Evolutionary conservation across 257 asterid species (phyloP).

Genomic region (Lavandula angustifolia): DNA sequence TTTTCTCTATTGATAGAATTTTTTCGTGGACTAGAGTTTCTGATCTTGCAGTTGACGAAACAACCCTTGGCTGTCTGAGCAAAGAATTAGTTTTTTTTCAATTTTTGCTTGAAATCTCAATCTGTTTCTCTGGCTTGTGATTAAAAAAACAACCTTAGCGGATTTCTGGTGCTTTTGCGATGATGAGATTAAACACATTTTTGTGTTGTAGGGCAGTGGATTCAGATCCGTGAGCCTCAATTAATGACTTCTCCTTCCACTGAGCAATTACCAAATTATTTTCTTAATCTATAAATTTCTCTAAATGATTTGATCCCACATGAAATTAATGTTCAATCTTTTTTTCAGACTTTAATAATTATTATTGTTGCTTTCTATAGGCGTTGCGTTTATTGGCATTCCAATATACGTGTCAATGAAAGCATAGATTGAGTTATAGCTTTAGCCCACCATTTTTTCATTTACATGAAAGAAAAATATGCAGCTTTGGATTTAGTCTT

Average conservation of each 20-base stretch:
- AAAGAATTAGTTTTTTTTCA: slow-evolving; percentile 16
- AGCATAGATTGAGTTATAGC: slow-evolving; percentile 30
- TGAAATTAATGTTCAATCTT: too few relatives aligned
- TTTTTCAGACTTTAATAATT: too few relatives aligned
- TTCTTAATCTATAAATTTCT: not conserved
- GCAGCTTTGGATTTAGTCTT: not conserved
- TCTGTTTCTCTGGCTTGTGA: slow-evolving; percentile 47
- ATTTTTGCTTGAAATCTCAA: too few relatives aligned
- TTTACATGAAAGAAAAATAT: not conserved
- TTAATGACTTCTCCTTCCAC: slow-evolving; percentile 68
- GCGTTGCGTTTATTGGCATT: slow-evolving; percentile 42
- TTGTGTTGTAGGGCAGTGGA: slow-evolving; percentile 58
- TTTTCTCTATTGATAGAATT: slow-evolving; percentile 13
- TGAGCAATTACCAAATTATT: slow-evolving; percentile 31
- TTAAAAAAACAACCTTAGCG: slow-evolving; percentile 83
- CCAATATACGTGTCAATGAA: slow-evolving; percentile 41
- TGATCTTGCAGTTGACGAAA: slow-evolving; percentile 62
- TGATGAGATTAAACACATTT: slow-evolving; percentile 48
- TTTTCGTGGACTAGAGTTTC: slow-evolving; percentile 70
- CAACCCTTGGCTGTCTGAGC: slow-evolving; percentile 91
- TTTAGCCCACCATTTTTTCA: not conserved
- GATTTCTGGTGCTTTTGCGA: slow-evolving; percentile 60
- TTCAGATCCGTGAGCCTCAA: slow-evolving; percentile 54
- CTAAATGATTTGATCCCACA: too few relatives aligned
- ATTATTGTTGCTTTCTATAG: slow-evolving; percentile 27